These are phyloP conservation scores for Paraurostyla sp. DNA, from an alignment of 73 alveolate species.

Conservation along the genomic window DNA sequence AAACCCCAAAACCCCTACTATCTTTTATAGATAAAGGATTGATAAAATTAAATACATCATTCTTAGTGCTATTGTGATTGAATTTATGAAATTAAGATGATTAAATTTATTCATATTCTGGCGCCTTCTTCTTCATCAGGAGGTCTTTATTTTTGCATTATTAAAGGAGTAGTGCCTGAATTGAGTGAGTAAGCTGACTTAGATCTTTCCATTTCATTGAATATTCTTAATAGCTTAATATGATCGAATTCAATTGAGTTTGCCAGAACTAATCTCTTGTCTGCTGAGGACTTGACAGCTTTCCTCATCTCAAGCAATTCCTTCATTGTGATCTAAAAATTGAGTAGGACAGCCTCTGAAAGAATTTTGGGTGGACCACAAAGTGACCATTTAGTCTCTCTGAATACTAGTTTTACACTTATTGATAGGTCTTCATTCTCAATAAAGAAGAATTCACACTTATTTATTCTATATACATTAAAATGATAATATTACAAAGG, in stretches of 20 bases:
- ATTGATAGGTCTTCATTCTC: conserved; percentile 50
- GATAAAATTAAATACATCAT: no score
- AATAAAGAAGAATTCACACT: conserved; percentile 62
- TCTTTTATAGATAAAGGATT: no score
- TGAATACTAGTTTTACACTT: conserved; percentile 36
- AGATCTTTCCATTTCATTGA: conserved; percentile 68
- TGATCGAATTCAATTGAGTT: conserved; percentile 54
- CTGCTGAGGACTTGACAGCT: background rate
- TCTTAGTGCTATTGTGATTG: no score
- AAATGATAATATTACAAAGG: conserved; percentile 16
- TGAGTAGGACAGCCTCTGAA: conserved; percentile 56
- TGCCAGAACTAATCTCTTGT: conserved; percentile 43
- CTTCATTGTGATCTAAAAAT: conserved; percentile 14
- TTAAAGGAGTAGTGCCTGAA: conserved; percentile 29
- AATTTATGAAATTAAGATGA: no score
- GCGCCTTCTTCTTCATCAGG: no score
- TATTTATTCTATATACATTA: conserved; percentile 1
- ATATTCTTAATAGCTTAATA: background rate
- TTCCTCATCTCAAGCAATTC: conserved; percentile 44
- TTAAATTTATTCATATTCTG: no score
- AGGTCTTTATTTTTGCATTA: background rate
- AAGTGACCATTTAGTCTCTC: conserved; percentile 33
- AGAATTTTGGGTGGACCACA: conserved; percentile 67
- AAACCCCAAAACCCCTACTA: no score
- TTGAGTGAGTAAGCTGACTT: conserved; percentile 50